These are phyloP conservation scores for Alternaria incomplexa DNA, from an alignment of 2,329 filamentous ascomycete genomes.

Conservation along the genomic window DNA sequence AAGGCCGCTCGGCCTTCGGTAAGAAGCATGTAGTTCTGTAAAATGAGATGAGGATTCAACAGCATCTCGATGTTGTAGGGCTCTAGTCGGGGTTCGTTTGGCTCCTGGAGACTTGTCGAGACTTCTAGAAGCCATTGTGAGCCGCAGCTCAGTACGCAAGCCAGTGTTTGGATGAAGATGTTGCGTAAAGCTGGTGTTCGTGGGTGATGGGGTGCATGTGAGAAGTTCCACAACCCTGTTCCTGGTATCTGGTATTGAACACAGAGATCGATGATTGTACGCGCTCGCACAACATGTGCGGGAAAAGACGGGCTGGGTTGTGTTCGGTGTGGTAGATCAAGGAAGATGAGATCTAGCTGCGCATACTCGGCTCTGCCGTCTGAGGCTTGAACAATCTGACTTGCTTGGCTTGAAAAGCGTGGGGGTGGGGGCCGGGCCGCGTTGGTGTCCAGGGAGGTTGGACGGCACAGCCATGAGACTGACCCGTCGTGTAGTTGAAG, in stretches of 20 bases:
- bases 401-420: conserved; percentile 18
- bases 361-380: conserved; percentile 48
- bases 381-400: conserved; percentile 33
- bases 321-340: conserved; percentile 40
- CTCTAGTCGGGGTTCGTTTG: conserved; percentile 9
- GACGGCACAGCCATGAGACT: conserved; percentile 42
- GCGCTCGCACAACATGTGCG: conserved; percentile 38
- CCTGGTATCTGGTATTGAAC: conserved; percentile 31
- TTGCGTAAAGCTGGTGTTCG: conserved; percentile 49
- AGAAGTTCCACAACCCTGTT: conserved; percentile 34
- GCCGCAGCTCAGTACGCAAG: conserved; percentile 50
- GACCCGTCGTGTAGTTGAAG: conserved; percentile 42
- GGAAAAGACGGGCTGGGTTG: conserved; percentile 37
- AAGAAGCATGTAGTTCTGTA: conserved; percentile 46
- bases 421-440: conserved; percentile 9
- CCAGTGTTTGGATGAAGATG: conserved; percentile 51
- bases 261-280: conserved; percentile 45
- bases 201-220: conserved; percentile 35
- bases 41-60: conserved; percentile 41
- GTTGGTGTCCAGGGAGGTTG: conserved; percentile 31
- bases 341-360: conserved; percentile 50
- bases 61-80: conserved; percentile 32
- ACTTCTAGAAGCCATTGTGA: conserved; percentile 49
- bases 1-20: conserved; percentile 26
- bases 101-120: conserved; percentile 34